Base-by-base conservation (phyloP, 768 basidiomycete genomes). In the Phaeolepiota aurea region DNA sequence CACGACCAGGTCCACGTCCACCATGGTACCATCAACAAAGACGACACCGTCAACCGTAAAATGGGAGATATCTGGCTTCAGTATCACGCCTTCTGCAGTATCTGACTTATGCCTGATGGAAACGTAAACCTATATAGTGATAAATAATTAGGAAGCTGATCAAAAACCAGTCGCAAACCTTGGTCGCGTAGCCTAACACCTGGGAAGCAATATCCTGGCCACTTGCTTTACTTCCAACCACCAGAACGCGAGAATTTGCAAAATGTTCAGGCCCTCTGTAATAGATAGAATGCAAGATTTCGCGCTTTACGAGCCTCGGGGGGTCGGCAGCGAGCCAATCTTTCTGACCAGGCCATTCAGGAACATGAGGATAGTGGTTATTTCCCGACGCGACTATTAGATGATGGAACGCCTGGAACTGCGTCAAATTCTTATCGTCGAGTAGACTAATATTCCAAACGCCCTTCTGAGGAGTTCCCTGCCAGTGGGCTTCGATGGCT, bases 351-450 rank as follows among this genome's bases (percentile, higher is more conserved):
- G 50, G 53, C 59, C 71, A 77, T 3, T 48, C 45, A 3, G 68
- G 68, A 1, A 66, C 58, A 18, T 60, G 58, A 2, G 79, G 76
- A 42, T 69, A 59, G 45, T 75, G 76, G 42, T 77, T 71, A 44
- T 73, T 72, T 3, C 78, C 78, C n/a, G 58, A 67, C 16, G 74
- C 74, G 22, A 76, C 66, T 20, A 79, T 58, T 18, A 80, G 58
- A 50, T 79, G 78, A 45, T 79, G 69, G 48, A 72, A 73, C 2
- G 40, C 43, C n/a, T 48, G 52, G 3, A 51, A 48, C 5, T 37
- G 51, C 25, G 51, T 42, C 19, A 32, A 38, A 22, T 57, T 57
- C 13, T 48, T 48, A 1, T 45, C 15, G 42, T 58, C 52, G 12
- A 40, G 45, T 3, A 72, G 51, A 1, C 56, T 55, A 21, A 79